Percentiles rank a stretch among this genome's conserved stretches.
Conservation (phyloP, 768 basidiomycete species). For the Coprinellus aureogranulatus region DNA sequence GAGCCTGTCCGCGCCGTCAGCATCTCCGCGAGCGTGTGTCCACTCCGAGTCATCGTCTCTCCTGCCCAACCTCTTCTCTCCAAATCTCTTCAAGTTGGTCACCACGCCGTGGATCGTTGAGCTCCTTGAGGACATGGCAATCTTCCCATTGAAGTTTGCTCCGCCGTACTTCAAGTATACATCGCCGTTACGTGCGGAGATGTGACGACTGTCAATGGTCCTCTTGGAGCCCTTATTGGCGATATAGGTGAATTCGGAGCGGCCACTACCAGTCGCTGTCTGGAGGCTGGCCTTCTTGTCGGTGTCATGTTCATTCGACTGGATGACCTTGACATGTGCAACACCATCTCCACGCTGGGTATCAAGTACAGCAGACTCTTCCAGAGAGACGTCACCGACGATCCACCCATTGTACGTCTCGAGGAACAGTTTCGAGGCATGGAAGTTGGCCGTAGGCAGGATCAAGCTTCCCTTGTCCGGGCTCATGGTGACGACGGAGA, state of each 20-base stretch:
- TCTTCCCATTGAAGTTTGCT: conserved; percentile 47
- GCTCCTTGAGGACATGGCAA: conserved; percentile 44
- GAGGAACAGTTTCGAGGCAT: conserved; percentile 37
- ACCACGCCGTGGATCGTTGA: conserved; percentile 32
- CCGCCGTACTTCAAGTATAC: conserved; percentile 56
- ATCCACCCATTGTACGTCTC: conserved; percentile 57
- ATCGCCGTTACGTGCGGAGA: conserved; percentile 49
- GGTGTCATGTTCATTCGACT: conserved; percentile 29
- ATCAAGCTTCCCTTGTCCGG: conserved; percentile 43
- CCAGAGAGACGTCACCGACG: conserved; percentile 54
- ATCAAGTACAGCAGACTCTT: conserved; percentile 36
- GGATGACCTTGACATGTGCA: conserved; percentile 47
- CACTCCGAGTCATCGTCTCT: conserved; percentile 25
- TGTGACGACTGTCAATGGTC: conserved; percentile 48
- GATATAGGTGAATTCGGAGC: conserved; percentile 49
- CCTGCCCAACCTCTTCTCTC: conserved; percentile 6
- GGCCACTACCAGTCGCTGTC: conserved; percentile 54
- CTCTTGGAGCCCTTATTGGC: conserved; percentile 39
- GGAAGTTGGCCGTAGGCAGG: conserved; percentile 40
- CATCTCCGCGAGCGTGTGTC: conserved; percentile 43
- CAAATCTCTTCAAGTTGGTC: conserved; percentile 5
- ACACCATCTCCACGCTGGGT: conserved; percentile 53
- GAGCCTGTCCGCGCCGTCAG: conserved; percentile 39
- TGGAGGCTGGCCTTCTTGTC: conserved; percentile 34
- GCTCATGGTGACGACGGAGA: conserved; percentile 44